These are phyloP conservation scores for Cryphonectria parasitica DNA, from an alignment of 2,329 filamentous ascomycete species.

Conservation along the genomic window DNA sequence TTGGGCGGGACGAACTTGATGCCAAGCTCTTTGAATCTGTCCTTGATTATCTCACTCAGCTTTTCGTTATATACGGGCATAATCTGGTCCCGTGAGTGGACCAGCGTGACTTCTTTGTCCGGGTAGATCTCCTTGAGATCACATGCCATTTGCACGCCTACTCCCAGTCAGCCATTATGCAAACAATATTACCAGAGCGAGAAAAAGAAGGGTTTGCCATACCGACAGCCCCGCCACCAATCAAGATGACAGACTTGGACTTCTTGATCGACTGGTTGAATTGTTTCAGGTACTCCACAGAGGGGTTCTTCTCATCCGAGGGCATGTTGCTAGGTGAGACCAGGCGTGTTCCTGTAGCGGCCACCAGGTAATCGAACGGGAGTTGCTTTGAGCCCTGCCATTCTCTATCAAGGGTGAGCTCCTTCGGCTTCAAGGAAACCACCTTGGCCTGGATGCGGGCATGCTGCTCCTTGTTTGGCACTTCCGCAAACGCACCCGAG, in stretches of 20 bases:
- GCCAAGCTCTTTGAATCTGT: slow-evolving; percentile 43
- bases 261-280: slow-evolving; percentile 41
- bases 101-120: slow-evolving; percentile 49
- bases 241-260: slow-evolving; percentile 38
- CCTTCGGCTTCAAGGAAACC: slow-evolving; percentile 37
- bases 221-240: slow-evolving; percentile 55
- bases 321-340: slow-evolving; percentile 42
- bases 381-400: slow-evolving; percentile 39
- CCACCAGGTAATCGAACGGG: slow-evolving; percentile 48
- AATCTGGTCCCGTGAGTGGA: slow-evolving; percentile 51
- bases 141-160: slow-evolving; percentile 49
- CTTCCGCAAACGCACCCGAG: slow-evolving; percentile 37
- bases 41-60: slow-evolving; percentile 44
- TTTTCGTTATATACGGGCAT: slow-evolving; percentile 48
- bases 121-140: slow-evolving; percentile 53
- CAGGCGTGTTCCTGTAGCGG: slow-evolving; percentile 48
- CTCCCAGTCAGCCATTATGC: background rate
- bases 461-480: slow-evolving; percentile 38
- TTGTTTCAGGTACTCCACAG: slow-evolving; percentile 39
- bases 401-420: slow-evolving; percentile 42
- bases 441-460: slow-evolving; percentile 41
- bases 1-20: slow-evolving; percentile 36
- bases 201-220: background rate
- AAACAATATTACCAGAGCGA: background rate
- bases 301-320: slow-evolving; percentile 39